phyloP scores from a whole-genome alignment of 2,329 filamentous ascomycete species.

The Trichophyton simii region DNA sequence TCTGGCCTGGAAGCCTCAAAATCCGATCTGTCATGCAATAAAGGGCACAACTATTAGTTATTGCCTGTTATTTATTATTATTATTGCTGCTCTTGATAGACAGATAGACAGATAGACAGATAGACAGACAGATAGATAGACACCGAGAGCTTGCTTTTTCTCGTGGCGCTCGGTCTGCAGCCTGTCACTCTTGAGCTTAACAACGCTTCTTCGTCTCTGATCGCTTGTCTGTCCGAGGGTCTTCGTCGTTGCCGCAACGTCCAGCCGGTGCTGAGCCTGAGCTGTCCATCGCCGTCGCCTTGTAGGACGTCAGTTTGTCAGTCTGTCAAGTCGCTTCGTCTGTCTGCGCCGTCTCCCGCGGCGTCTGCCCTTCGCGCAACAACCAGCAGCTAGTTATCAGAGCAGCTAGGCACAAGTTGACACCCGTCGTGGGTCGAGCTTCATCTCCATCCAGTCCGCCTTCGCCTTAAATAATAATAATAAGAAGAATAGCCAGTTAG shows the following conservation, averaged over 20 bases:
- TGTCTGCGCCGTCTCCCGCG: not conserved
- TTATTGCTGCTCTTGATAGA: not conserved
- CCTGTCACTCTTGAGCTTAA: conserved; percentile 1
- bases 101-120: not conserved
- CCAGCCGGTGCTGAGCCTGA: not conserved
- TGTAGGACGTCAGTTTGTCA: no score
- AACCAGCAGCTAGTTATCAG: no score
- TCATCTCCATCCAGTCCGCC: no score
- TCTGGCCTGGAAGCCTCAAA: not conserved
- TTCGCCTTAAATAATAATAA: no score
- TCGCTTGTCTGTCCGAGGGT: not conserved
- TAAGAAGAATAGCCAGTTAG: no score
- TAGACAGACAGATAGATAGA: not conserved
- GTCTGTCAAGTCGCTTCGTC: not conserved
- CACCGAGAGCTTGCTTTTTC: not conserved
- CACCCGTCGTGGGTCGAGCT: no score
- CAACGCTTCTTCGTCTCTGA: not conserved
- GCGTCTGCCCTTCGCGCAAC: no score
- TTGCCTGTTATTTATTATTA: no score
- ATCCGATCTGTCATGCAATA: not conserved
- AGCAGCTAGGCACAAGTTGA: no score
- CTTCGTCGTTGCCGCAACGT: not conserved
- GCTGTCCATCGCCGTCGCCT: not conserved
- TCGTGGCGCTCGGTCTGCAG: not conserved
- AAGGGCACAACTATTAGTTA: not conserved